Percentiles rank a stretch among this genome's conserved stretches.
phyloP scores from a whole-genome alignment of 164 flowering plant genomes.

The Chimonanthus salicifolius region DNA sequence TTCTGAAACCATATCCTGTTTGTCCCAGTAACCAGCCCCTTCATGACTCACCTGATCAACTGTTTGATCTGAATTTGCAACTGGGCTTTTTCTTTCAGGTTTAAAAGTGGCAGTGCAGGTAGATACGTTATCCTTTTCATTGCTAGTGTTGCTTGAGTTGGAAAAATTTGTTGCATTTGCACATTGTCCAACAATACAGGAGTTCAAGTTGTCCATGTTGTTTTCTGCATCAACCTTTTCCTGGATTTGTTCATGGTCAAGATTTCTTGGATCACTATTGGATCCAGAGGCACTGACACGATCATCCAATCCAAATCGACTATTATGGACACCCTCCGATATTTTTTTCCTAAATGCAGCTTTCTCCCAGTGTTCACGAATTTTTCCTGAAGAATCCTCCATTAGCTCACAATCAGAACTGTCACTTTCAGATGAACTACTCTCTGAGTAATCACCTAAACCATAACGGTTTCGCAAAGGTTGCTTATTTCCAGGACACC shows the following conservation, averaged over 20 bases:
- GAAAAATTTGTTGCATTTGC: constrained; percentile 19
- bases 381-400: constrained; percentile 45
- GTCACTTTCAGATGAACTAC: constrained; percentile 48
- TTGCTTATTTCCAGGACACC: constrained; percentile 21
- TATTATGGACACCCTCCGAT: constrained; percentile 7
- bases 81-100: constrained; percentile 3
- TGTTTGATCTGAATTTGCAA: constrained; percentile 2
- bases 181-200: constrained; percentile 7
- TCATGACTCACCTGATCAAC: not conserved
- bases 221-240: constrained; percentile 19
- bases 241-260: constrained; percentile 1
- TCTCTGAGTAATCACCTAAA: constrained; percentile 27
- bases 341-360: constrained; percentile 44
- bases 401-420: constrained; percentile 69
- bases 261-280: constrained; percentile 12
- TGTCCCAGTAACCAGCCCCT: not conserved
- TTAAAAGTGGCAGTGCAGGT: constrained; percentile 9
- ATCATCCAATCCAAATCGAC: constrained; percentile 23
- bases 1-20: not conserved
- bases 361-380: constrained; percentile 71
- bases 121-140: constrained; percentile 13
- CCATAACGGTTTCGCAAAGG: constrained; percentile 38
- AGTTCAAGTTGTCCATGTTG: not conserved
- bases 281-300: constrained; percentile 28
- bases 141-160: constrained; percentile 17